Evolutionary conservation across 371 early-diverging fungal genomes (phyloP).

Genomic region (Entomophthora muscae): DNA sequence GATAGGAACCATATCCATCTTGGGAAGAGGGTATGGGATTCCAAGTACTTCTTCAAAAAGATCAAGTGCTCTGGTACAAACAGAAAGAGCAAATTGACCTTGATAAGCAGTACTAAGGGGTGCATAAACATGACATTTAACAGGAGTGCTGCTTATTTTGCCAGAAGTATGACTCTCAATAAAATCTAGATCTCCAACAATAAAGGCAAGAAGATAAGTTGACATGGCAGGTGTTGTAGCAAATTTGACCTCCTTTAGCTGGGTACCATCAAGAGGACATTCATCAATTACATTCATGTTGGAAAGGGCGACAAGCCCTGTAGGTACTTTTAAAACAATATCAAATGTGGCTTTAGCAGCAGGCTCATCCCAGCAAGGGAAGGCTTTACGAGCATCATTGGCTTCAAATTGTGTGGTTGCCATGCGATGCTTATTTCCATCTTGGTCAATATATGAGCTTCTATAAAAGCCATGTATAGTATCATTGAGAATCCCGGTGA

Average conservation of each 20-base stretch:
- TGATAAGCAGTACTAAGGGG: slow-evolving; percentile 39
- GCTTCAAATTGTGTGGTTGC: slow-evolving; percentile 86
- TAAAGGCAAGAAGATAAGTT: slow-evolving; percentile 60
- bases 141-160: slow-evolving; percentile 32
- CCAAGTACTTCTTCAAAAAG: slow-evolving; percentile 64
- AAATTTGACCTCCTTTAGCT: slow-evolving; percentile 38
- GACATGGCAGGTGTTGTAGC: slow-evolving; percentile 44
- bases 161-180: slow-evolving; percentile 53
- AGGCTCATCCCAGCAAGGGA: slow-evolving; percentile 90
- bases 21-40: slow-evolving; percentile 69
- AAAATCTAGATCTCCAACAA: slow-evolving; percentile 76
- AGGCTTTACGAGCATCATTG: slow-evolving; percentile 69
- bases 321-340: slow-evolving; percentile 48
- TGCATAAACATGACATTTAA: slow-evolving; percentile 61
- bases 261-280: slow-evolving; percentile 11
- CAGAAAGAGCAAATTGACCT: slow-evolving; percentile 62
- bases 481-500: slow-evolving; percentile 55
- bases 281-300: slow-evolving; percentile 58
- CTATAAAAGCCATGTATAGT: slow-evolving; percentile 78
- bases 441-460: slow-evolving; percentile 35
- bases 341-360: slow-evolving; percentile 77
- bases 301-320: slow-evolving; percentile 49
- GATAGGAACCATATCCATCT: slow-evolving; percentile 79
- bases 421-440: slow-evolving; percentile 42
- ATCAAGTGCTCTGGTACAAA: slow-evolving; percentile 47